Evolutionary conservation across 2,329 filamentous ascomycete species (phyloP).

Genomic region (Penicillium corylophilum): DNA sequence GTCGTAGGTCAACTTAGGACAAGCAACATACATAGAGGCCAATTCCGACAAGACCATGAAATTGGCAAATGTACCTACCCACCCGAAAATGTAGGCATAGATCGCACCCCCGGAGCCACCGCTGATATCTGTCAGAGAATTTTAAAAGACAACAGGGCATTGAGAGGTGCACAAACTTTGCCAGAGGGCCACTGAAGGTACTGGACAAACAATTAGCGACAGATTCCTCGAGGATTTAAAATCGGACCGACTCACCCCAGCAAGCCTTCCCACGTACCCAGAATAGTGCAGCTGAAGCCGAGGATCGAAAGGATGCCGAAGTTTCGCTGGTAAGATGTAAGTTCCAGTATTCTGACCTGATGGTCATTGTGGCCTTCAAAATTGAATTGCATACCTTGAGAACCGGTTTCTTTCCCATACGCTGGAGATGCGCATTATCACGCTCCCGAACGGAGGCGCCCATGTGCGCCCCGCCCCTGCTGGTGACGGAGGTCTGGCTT

Average conservation of each 20-base stretch:
- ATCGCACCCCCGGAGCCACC: background rate
- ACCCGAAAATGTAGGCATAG: background rate
- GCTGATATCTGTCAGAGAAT: background rate
- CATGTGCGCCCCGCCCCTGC: background rate
- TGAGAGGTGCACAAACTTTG: background rate
- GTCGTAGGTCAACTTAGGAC: background rate
- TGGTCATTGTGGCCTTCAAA: background rate
- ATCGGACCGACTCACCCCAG: constrained; percentile 28
- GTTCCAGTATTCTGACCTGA: background rate
- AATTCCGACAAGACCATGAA: constrained; percentile 25
- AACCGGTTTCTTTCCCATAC: constrained; percentile 8
- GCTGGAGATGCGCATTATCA: background rate
- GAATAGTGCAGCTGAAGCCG: constrained; percentile 40
- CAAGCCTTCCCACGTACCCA: constrained; percentile 41
- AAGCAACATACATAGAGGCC: constrained; percentile 2
- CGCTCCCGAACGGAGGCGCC: background rate
- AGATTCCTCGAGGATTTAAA: constrained; percentile 11
- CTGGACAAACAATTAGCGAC: background rate
- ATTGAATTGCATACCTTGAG: background rate
- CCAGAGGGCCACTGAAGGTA: background rate
- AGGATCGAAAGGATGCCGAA: constrained; percentile 41
- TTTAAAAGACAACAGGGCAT: background rate
- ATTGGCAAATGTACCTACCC: background rate
- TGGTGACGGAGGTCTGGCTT: background rate
- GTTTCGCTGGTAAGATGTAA: constrained; percentile 30